Conservation (phyloP, 2,329 filamentous ascomycete species). For the Fusarium sp. region DNA sequence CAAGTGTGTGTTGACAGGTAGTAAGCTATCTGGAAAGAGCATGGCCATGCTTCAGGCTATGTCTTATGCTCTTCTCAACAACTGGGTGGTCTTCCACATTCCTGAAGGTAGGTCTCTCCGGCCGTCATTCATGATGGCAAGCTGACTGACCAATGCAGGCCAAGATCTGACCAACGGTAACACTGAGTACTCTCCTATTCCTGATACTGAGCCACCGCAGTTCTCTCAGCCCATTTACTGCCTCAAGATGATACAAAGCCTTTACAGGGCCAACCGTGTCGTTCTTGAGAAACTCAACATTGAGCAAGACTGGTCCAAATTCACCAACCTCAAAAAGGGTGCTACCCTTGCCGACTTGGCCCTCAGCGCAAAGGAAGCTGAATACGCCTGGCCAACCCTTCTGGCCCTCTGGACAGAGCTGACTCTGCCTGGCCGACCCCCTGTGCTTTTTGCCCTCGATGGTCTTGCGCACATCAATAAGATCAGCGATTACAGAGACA, state of each 20-base stretch:
- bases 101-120: conserved; percentile 76
- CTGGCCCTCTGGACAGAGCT: conserved; percentile 86
- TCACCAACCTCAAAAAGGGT: conserved; percentile 63
- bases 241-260: conserved; percentile 77
- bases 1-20: conserved; percentile 78
- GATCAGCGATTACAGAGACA: conserved; percentile 78
- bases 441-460: conserved; percentile 81
- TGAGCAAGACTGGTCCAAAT: conserved; percentile 57
- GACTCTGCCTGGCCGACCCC: conserved; percentile 61
- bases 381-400: conserved; percentile 84
- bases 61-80: conserved; percentile 81
- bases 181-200: conserved; percentile 82
- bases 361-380: conserved; percentile 77
- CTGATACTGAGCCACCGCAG: conserved; percentile 65
- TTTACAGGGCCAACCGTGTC: conserved; percentile 76
- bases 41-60: conserved; percentile 86
- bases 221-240: conserved; percentile 86
- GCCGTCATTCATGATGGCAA: background rate
- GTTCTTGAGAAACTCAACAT: conserved; percentile 68
- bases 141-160: conserved; percentile 55
- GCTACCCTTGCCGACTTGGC: conserved; percentile 76
- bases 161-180: conserved; percentile 84
- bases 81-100: conserved; percentile 90
- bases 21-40: conserved; percentile 85
- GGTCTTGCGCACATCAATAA: conserved; percentile 85